Percentiles rank a stretch among this genome's conserved stretches.
phyloP scores from a whole-genome alignment of 2,329 filamentous ascomycete species.

The Aureobasidium namibiae region DNA sequence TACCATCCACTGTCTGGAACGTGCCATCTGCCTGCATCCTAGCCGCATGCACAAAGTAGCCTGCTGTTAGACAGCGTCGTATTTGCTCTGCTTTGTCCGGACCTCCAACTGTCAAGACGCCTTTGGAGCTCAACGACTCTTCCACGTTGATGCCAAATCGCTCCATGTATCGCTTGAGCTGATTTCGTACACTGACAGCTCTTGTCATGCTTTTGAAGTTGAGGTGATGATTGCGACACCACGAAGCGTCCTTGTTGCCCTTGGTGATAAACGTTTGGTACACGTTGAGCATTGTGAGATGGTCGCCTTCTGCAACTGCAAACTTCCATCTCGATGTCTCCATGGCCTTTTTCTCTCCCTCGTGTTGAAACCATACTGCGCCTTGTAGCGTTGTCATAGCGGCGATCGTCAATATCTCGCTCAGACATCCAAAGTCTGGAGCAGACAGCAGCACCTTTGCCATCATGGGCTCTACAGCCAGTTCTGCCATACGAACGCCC shows the following conservation, averaged over 20 bases:
- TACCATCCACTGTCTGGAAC: constrained; percentile 76
- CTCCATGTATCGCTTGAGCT: constrained; percentile 80
- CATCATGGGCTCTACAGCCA: constrained; percentile 94
- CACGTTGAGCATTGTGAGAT: constrained; percentile 86
- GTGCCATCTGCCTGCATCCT: constrained; percentile 90
- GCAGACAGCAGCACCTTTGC: constrained; percentile 77
- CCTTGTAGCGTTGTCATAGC: constrained; percentile 88
- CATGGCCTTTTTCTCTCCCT: constrained; percentile 65
- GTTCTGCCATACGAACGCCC: constrained; percentile 85
- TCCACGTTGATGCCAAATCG: constrained; percentile 67
- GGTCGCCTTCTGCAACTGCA: constrained; percentile 87
- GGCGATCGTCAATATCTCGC: constrained; percentile 82
- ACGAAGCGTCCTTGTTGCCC: constrained; percentile 73
- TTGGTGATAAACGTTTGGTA: constrained; percentile 80
- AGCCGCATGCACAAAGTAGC: constrained; percentile 89
- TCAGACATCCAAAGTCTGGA: constrained; percentile 65
- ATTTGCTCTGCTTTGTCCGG: constrained; percentile 62
- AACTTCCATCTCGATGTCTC: constrained; percentile 73
- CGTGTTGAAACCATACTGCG: constrained; percentile 72
- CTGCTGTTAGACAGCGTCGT: constrained; percentile 73
- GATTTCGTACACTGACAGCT: constrained; percentile 77
- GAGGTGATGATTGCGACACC: constrained; percentile 78
- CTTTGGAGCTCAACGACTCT: constrained; percentile 46
- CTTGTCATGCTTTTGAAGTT: constrained; percentile 79
- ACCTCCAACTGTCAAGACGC: constrained; percentile 32